Evolutionary conservation across 2,329 filamentous ascomycete species (phyloP).

Genomic region (Xylaria sp.): DNA sequence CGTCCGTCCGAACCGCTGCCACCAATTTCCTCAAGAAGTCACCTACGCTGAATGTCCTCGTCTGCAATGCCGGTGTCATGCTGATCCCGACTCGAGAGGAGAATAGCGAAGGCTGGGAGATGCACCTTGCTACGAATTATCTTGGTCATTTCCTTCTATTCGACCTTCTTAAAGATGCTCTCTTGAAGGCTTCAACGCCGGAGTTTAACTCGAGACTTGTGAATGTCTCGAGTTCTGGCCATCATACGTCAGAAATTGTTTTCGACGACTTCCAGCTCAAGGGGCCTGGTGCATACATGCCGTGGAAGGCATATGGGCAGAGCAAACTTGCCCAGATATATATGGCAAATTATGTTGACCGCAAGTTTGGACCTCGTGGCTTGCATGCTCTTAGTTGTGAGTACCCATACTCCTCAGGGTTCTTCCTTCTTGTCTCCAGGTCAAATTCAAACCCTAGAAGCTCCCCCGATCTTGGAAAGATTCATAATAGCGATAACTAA

Average conservation of each 20-base stretch:
- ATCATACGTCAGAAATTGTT: conserved; percentile 25
- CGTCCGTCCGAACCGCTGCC: conserved; percentile 32
- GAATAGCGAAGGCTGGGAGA: conserved; percentile 35
- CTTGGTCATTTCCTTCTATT: conserved; percentile 37
- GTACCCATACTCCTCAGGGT: background rate
- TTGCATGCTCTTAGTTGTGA: conserved; percentile 53
- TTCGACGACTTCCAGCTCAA: conserved; percentile 34
- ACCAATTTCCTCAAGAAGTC: conserved; percentile 34
- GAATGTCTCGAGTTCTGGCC: conserved; percentile 32
- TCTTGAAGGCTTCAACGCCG: conserved; percentile 24
- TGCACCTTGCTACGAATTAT: conserved; percentile 37
- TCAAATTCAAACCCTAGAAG: background rate
- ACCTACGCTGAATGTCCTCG: conserved; percentile 47
- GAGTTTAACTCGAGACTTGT: conserved; percentile 36
- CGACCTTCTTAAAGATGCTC: conserved; percentile 28
- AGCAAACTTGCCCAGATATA: conserved; percentile 60
- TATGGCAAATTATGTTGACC: conserved; percentile 60
- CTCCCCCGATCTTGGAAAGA: no score
- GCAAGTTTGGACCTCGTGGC: conserved; percentile 54
- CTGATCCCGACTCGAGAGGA: conserved; percentile 28
- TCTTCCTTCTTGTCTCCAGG: background rate
- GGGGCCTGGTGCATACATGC: conserved; percentile 18
- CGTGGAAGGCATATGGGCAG: conserved; percentile 50
- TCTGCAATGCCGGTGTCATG: conserved; percentile 44
- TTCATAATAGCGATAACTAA: background rate